Conservation (phyloP, 148 eudicot genomes). For the Vaccinium vitisidaea region DNA sequence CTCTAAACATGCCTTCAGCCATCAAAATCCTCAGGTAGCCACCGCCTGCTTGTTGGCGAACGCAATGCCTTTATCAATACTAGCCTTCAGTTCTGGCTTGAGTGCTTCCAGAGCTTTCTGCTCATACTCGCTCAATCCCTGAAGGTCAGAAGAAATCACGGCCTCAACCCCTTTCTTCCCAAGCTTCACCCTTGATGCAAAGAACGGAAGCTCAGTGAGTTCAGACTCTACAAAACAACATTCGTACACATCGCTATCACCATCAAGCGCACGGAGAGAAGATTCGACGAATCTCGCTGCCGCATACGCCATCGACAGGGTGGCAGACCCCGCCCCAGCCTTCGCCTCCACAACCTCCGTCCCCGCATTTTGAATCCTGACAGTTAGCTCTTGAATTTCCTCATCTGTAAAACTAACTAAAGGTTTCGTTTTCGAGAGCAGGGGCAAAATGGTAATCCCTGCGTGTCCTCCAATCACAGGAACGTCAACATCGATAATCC, state of each 20-base stretch:
- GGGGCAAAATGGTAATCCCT: slow-evolving; percentile 80
- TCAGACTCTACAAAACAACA: slow-evolving; percentile 73
- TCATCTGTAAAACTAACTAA: slow-evolving; percentile 62
- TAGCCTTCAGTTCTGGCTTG: slow-evolving; percentile 71
- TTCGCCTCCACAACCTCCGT: slow-evolving; percentile 96
- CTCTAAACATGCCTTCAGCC: neutral
- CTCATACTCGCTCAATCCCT: slow-evolving; percentile 72
- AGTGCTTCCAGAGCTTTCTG: slow-evolving; percentile 68
- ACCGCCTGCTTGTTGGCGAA: slow-evolving; percentile 70
- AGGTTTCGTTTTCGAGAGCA: slow-evolving; percentile 77
- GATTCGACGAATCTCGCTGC: slow-evolving; percentile 96
- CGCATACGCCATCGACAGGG: slow-evolving; percentile 93
- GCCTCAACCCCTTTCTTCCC: slow-evolving; percentile 78
- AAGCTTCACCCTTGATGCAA: slow-evolving; percentile 80
- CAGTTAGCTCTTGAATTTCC: slow-evolving; percentile 67
- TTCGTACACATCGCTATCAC: slow-evolving; percentile 84
- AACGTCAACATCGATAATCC: slow-evolving; percentile 83
- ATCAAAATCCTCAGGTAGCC: slow-evolving; percentile 30
- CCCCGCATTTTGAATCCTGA: slow-evolving; percentile 88
- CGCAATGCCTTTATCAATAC: slow-evolving; percentile 75
- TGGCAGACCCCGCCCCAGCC: slow-evolving; percentile 93
- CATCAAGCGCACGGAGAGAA: slow-evolving; percentile 80
- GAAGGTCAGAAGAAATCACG: slow-evolving; percentile 60
- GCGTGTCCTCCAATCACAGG: slow-evolving; percentile 96
- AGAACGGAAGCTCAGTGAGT: slow-evolving; percentile 78